Evolutionary conservation across 805 yeast species (phyloP), one percentile per base, ranked within the genome.

Genomic region (Candida insectorum): DNA sequence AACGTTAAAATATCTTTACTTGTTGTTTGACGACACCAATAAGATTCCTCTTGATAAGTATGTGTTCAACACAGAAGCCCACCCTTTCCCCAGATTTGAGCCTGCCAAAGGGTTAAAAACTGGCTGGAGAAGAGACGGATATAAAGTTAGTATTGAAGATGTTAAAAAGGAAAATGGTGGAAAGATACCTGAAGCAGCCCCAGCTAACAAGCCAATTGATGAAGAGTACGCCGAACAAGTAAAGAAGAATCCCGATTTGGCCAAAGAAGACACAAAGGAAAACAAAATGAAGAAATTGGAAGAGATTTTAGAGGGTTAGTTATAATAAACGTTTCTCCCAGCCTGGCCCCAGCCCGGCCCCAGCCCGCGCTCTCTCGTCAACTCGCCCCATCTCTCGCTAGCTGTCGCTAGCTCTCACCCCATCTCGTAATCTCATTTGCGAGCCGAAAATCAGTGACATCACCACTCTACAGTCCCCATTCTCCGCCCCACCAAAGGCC

Each of bases 51-150:
- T 88, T 45, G 75, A 75, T 29, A 61, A 79, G 37, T 73, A 79
- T 34, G 87, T 89, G 5, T 86, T 85, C 68, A 89, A 86, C 61
- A 87, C 96, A 2, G 96, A 88, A 53, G 97, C 95, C 0, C 97
- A 88, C 55, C 93, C 95, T 23, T 76, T 88, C 59, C 96, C 96
- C n/a, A 70, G 65, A 24, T 75, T 86, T 39, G 73, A 71, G 16
- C 58, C 70, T 64, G 64, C 60, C 16, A 65, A 73, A 7, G 45
- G 54, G 35, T 77, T 80, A 50, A 64, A 62, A 29, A 81, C 87
- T 3, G 85, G 84, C 0, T 81, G 86, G 85, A 47, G 49, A 24
- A 69, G 81, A 31, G 26, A 30, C 4, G 30, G 24, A 3, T 24
- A 21, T 6, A 34, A 24, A 28, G 16, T 20, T 12, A 17, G 16